Evolutionary conservation across 148 eudicot species (phyloP), one percentile per base, ranked within the genome.

Genomic region (Cornus suecica): DNA sequence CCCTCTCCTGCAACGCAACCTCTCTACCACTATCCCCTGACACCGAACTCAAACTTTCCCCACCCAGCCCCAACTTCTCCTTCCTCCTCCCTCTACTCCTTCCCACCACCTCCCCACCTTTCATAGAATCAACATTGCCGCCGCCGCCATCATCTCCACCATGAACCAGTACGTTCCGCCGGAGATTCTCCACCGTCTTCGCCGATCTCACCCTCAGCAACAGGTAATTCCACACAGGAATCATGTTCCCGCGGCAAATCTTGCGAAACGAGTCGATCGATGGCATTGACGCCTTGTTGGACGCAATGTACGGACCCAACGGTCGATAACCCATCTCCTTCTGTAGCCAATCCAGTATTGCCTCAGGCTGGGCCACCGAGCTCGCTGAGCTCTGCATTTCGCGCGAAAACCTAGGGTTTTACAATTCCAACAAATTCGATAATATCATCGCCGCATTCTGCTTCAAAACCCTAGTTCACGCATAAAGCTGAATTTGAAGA

Each of bases 251-350:
- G 5, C 99, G 87, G 74, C 91, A 93, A 73, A 91, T 81, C 83
- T 82, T 88, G 62, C 97, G 84, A 13, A 95, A 75, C 14, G 98
- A 84, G 26, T 95, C 99, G 1, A 72, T 77, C 3, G 93, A 84
- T 10, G 95, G 97, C 70, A 79, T 76, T 1, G 87, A 69, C 1
- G 89, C 84, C 80, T 89, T 78, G 63, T 76, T 73, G 10, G 96
- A 83, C 24, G 93, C 71, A 14, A 74, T 74, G 80, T 85, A 83
- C 1, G 90, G 86, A 4, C 90, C 96, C 15, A 84, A 60, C 8
- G 97, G 94, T 65, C 97, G 79, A 77, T 95, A 95, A 0, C 94
- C 97, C 97, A 95, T 95, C 74, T 95, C 99, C 41, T 87, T 89
- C 74, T 90, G 93, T 11, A 95, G 91, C 99, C 99, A 95, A 65